Conservation (phyloP, 2,329 filamentous ascomycete species). For the Diaporthe longicolla region DNA sequence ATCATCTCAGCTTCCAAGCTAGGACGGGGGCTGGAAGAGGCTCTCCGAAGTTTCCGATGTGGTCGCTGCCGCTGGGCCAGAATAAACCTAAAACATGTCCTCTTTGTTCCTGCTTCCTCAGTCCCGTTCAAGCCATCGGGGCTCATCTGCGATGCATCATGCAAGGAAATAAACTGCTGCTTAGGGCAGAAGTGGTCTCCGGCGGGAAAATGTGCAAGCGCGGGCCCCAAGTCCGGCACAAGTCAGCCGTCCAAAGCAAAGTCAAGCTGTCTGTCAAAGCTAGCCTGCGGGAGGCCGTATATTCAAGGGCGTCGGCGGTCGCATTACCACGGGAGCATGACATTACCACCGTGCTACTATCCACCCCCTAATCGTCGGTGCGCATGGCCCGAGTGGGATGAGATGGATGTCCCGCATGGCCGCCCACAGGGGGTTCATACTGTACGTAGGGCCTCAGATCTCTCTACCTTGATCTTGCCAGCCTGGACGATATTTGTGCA, state of each 20-base stretch:
- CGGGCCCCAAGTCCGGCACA: conserved; percentile 14
- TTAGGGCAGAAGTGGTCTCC: conserved; percentile 16
- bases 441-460: conserved; percentile 8
- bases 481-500: conserved; percentile 2
- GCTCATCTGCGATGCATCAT: conserved; percentile 25
- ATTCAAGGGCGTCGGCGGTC: conserved; percentile 9
- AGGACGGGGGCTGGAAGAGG: conserved; percentile 28
- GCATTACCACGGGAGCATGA: conserved; percentile 18
- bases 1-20: conserved; percentile 25
- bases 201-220: conserved; percentile 1
- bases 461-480: conserved; percentile 25
- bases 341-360: conserved; percentile 12
- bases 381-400: conserved; percentile 13
- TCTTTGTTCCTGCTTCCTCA: background rate
- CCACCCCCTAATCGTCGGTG: conserved; percentile 10
- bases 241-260: background rate
- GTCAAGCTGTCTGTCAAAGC: conserved; percentile 17
- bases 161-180: conserved; percentile 13
- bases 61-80: conserved; percentile 9
- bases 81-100: conserved; percentile 16
- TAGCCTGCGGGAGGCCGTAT: conserved; percentile 17
- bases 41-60: conserved; percentile 24
- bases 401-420: background rate
- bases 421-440: background rate
- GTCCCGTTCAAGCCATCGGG: background rate